Conservation (phyloP, 2,329 filamentous ascomycete genomes). For the Zarea fungicola region DNA sequence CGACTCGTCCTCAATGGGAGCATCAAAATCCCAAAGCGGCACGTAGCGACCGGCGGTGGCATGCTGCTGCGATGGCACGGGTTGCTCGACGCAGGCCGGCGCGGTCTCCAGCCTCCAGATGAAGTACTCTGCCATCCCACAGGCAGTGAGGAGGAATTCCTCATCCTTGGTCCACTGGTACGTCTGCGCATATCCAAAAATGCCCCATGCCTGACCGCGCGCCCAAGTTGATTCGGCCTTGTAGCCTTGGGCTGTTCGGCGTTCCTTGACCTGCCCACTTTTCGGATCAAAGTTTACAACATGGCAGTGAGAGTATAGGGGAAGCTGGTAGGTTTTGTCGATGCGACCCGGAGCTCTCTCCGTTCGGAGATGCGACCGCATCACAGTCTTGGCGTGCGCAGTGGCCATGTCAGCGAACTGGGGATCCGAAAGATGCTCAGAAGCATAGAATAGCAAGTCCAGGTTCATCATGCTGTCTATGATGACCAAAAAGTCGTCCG, state of each 20-base stretch:
- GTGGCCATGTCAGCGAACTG: too few relatives aligned
- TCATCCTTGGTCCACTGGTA: constrained; percentile 42
- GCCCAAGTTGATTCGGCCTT: constrained; percentile 43
- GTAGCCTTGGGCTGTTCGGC: constrained; percentile 45
- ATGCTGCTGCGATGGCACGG: background rate
- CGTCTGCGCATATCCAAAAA: constrained; percentile 45
- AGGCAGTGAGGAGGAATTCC: constrained; percentile 39
- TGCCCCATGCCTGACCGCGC: constrained; percentile 47
- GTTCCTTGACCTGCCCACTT: constrained; percentile 37
- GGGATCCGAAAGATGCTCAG: too few relatives aligned
- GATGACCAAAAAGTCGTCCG: too few relatives aligned
- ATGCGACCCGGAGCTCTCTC: too few relatives aligned
- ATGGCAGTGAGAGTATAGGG: constrained; percentile 23
- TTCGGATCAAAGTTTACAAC: constrained; percentile 44
- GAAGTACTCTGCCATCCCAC: constrained; percentile 45
- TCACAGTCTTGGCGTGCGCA: too few relatives aligned
- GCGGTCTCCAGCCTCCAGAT: constrained; percentile 31
- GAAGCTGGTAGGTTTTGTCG: too few relatives aligned
- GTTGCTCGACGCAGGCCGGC: constrained; percentile 23
- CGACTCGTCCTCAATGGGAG: constrained; percentile 23
- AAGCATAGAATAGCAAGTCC: too few relatives aligned
- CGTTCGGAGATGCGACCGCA: too few relatives aligned
- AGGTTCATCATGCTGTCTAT: too few relatives aligned
- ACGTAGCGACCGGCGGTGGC: constrained; percentile 19
- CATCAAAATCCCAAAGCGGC: constrained; percentile 39